Evolutionary conservation across 257 asterid genomes (phyloP).

Genomic region (Solanum bukasovii): DNA sequence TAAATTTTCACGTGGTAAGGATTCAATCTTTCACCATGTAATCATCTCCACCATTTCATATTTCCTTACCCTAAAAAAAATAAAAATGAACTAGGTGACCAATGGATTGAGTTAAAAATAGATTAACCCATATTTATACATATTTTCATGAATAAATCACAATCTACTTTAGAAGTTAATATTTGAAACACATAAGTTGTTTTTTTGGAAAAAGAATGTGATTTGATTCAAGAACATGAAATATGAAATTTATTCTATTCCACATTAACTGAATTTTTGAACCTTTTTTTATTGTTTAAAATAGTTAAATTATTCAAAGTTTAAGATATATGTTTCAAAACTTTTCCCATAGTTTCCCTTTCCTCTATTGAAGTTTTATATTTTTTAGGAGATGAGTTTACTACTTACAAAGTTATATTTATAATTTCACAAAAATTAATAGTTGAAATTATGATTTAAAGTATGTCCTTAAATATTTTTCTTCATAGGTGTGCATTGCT

Average conservation of each 20-base stretch:
- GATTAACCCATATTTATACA: no score
- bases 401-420: background rate
- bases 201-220: background rate
- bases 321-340: background rate
- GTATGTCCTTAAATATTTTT: background rate
- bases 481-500: background rate
- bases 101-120: background rate
- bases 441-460: no score
- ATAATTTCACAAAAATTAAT: background rate
- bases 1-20: background rate
- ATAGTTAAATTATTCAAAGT: background rate
- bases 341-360: no score
- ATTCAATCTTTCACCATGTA: background rate
- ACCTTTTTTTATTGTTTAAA: no score
- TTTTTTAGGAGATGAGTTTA: background rate
- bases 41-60: background rate
- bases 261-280: no score
- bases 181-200: no score
- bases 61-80: background rate
- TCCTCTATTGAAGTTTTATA: background rate
- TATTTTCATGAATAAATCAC: background rate
- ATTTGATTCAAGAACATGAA: background rate
- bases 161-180: background rate
- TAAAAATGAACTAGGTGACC: background rate
- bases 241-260: no score